These are phyloP conservation scores for Exophiala lecanii-corni DNA, from an alignment of 2,329 filamentous ascomycete species.

Conservation along the genomic window DNA sequence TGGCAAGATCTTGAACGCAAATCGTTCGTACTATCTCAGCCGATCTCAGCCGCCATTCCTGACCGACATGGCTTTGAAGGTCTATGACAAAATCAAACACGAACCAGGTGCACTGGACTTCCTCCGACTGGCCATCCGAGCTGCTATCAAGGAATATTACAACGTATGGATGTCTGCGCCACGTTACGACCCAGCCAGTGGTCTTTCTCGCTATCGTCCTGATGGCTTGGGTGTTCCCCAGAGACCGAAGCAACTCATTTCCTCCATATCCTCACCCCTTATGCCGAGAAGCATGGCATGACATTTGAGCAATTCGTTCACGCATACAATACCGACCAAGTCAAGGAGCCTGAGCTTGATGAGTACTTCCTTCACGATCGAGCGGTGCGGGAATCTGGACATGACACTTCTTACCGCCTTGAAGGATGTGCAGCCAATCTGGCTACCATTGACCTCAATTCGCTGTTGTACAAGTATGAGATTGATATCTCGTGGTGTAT, in stretches of 20 bases:
- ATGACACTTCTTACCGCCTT: conserved; percentile 92
- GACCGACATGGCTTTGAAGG: conserved; percentile 92
- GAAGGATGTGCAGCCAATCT: conserved; percentile 83
- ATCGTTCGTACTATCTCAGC: conserved; percentile 88
- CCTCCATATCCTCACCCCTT: conserved; percentile 74
- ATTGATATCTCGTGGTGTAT: conserved; percentile 86
- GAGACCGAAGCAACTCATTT: conserved; percentile 90
- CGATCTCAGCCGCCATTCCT: conserved; percentile 95
- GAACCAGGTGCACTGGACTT: conserved; percentile 78
- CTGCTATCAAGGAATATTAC: conserved; percentile 95
- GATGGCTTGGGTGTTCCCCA: conserved; percentile 81
- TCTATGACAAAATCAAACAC: conserved; percentile 89
- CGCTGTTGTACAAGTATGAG: conserved; percentile 94
- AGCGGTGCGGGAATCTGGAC: conserved; percentile 90
- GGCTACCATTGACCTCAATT: conserved; percentile 92
- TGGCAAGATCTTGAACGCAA: conserved; percentile 96
- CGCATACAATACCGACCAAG: conserved; percentile 74
- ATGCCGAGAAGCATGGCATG: conserved; percentile 78
- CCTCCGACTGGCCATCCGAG: conserved; percentile 70
- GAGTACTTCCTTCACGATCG: conserved; percentile 95
- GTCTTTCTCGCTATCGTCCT: conserved; percentile 79
- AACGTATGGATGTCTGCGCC: conserved; percentile 80
- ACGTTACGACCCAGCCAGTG: conserved; percentile 69
- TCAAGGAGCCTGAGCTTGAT: conserved; percentile 83
- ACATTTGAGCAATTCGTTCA: conserved; percentile 77